phyloP scores from a whole-genome alignment of 2,329 filamentous ascomycete genomes.

The Albophoma yamanashiensis region DNA sequence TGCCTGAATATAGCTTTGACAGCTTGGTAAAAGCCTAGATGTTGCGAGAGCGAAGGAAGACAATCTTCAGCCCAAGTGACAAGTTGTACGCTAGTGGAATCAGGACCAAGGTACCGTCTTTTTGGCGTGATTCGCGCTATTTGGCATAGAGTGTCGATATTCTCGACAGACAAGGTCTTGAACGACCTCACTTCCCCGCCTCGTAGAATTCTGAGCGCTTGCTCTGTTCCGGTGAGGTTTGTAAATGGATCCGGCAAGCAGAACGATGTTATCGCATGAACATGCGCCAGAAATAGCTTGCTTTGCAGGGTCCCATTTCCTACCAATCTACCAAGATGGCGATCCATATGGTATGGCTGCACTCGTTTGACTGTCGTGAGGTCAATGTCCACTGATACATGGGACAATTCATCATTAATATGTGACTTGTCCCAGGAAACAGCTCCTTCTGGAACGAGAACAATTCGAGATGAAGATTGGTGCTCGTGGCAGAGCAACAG shows the following conservation, averaged over 20 bases:
- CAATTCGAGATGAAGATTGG: slow-evolving; percentile 13
- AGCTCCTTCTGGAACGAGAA: slow-evolving; percentile 25
- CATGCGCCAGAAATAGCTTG: slow-evolving; percentile 35
- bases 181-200: slow-evolving; percentile 35
- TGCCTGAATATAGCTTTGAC: background rate
- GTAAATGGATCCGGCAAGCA: slow-evolving; percentile 39
- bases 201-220: slow-evolving; percentile 33
- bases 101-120: background rate
- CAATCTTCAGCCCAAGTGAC: background rate
- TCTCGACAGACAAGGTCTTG: background rate
- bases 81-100: background rate
- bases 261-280: slow-evolving; percentile 43
- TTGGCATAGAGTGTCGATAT: background rate
- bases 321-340: slow-evolving; percentile 31
- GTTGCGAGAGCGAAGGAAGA: background rate
- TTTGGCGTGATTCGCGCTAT: background rate
- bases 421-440: background rate
- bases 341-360: slow-evolving; percentile 36
- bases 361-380: slow-evolving; percentile 2
- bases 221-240: slow-evolving; percentile 38
- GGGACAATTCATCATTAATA: background rate
- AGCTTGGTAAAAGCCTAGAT: background rate
- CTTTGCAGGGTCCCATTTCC: slow-evolving; percentile 39
- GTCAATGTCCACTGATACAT: slow-evolving; percentile 25
- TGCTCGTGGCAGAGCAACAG: slow-evolving; percentile 28